Evolutionary conservation across 495 filamentous ascomycete genomes (phyloP), one percentile per base, ranked within the genome.

Genomic region (Penicillium maclennaniae): DNA sequence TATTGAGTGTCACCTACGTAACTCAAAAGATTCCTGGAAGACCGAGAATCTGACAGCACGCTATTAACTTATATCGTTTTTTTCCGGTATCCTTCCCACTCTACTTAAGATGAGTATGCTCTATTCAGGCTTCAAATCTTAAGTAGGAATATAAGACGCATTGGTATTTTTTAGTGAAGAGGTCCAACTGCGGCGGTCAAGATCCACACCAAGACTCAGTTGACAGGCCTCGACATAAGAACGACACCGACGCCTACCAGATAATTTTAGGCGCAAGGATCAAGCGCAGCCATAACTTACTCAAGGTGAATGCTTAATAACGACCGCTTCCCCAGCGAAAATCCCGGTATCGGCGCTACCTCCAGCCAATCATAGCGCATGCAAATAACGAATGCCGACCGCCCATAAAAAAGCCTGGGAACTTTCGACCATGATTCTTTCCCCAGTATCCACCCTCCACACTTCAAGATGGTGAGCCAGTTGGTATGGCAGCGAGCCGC

Each of bases 381-480:
- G 39, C 48, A 67, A 62, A 62, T 67, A 62, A 67, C 55, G 42
- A 49, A 20, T 21, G 43, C 54, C 53, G 49, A 51, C 41, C 41
- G 52, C 27, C 26, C 46, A 40, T 51, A 53, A 56, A 61, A 58
- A 61, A 49, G 54, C 55, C 49, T 34, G 47, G 19, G 47, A 40
- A 53, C 53, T 46, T 46, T 63, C 63, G 45, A 49, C 43, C 25
- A 41, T 51, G 53, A 54, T 53, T 55, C 47, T 45, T 56, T 52
- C 61, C 47, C 55, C 48, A 56, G 51, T 57, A 47, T 49, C 47
- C 47, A 56, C 43, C 38, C 55, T 56, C 50, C 57, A 52, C 49
- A 58, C 6, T 61, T 53, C 34, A 62, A 58, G 51, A 70, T 70
- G 67, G 67, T 70, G 59, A 70, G 65, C 55, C 67, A 69, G 47